Evolutionary conservation across 1,139 yeast species (phyloP), one percentile per base, ranked within the genome.

Genomic region (Yamadazyma atmosphaerica): DNA sequence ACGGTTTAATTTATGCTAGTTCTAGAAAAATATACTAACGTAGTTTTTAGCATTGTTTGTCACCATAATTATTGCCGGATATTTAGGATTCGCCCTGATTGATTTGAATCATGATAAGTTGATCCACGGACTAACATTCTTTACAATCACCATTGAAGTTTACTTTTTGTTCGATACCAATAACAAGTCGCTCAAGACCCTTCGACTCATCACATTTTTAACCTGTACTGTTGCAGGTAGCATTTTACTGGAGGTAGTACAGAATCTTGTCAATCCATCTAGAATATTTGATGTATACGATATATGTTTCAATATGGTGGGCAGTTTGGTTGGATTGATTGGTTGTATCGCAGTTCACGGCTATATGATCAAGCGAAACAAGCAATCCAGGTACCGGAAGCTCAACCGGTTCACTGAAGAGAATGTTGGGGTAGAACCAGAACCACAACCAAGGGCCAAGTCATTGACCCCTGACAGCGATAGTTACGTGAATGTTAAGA

Each of bases 81-180:
- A 70, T 43, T 54, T 81, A 26, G 86, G 86, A 11, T 73, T 80
- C 47, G 73, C 81, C 30, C 68, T 65, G 65, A 47, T 75, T 21
- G 63, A 61, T 18, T 48, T 79, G 27, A 46, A 49, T n/a, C 68
- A 77, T 52, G 86, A 81, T 57, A 81, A 81, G 56, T 46, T 65
- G 6, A 53, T 77, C 17, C 86, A 81, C 48, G 74, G 74, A 39
- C 36, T 55, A 14, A 69, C 77, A 18, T 81, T 81, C 52, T 62
- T 72, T 41, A 42, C 76, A 4, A 59, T 81, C 11, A 76, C 84
- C 1, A 51, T 63, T 19, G 76, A 75, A 39, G 77, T 81, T 52
- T 81, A 77, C 63, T 77, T 79, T 65, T 55, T 79, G 7, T 61
- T 79, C 38, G 80, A 79, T 33, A 56, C 68, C 22, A 49, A 47